Evolutionary conservation across 371 early-diverging fungal species (phyloP).

Genomic region (Apophysomyces trapeziformis): DNA sequence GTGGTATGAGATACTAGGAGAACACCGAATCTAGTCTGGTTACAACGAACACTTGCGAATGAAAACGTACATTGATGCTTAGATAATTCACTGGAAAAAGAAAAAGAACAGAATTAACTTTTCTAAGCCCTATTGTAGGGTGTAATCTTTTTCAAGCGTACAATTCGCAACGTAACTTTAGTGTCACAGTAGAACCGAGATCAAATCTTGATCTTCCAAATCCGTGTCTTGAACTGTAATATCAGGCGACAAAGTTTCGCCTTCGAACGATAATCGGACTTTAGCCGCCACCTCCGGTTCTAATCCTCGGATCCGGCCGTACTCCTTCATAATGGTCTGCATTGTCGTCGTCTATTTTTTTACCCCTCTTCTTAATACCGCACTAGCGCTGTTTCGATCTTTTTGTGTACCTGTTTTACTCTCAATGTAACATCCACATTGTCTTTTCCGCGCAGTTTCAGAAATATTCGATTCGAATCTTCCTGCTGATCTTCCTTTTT

Average conservation of each 20-base stretch:
- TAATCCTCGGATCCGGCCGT: conserved; percentile 13
- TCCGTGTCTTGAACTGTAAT: conserved; percentile 35
- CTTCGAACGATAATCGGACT: conserved; percentile 37
- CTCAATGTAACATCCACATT: conserved; percentile 31
- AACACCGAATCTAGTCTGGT: no score
- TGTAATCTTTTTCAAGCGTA: no score
- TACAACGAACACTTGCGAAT: no score
- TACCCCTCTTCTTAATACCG: not conserved
- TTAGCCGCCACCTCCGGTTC: conserved; percentile 10
- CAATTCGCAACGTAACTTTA: no score
- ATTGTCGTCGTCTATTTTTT: conserved; percentile 11
- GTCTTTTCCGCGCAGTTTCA: conserved; percentile 38
- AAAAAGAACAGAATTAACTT: no score
- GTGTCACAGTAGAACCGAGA: conserved; percentile 26
- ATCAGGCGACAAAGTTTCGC: conserved; percentile 31
- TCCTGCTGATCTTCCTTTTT: conserved; percentile 9
- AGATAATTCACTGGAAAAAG: no score
- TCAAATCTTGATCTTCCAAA: conserved; percentile 46
- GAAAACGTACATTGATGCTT: no score
- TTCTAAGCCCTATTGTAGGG: no score
- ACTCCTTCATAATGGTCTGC: conserved; percentile 10
- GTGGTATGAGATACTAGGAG: no score
- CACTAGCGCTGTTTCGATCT: conserved; percentile 9
- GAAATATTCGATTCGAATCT: conserved; percentile 20
- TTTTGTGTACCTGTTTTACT: conserved; percentile 36